These are phyloP conservation scores for Durusdinium trenchii DNA, from an alignment of 73 alveolate genomes.

Conservation along the genomic window DNA sequence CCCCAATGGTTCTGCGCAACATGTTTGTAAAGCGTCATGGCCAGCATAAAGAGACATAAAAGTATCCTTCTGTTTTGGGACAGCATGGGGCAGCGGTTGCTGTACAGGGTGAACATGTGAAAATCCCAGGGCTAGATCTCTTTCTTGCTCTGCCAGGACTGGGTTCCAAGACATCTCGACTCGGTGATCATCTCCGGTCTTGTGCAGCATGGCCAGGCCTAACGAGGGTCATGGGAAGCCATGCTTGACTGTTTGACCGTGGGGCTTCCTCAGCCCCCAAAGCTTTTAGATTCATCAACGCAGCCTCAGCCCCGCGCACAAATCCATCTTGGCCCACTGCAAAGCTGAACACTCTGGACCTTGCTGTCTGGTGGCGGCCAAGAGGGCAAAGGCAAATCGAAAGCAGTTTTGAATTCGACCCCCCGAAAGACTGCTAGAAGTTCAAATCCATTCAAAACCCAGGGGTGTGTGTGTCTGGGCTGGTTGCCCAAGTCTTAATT, in stretches of 20 bases:
- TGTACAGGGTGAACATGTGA: too few relatives aligned
- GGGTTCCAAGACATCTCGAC: neutral
- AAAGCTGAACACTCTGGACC: slow-evolving; percentile 47
- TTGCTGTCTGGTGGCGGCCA: neutral
- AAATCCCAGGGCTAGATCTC: too few relatives aligned
- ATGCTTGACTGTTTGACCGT: neutral
- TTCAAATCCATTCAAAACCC: too few relatives aligned
- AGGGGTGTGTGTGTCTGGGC: too few relatives aligned
- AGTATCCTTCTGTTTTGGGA: too few relatives aligned
- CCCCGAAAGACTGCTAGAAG: neutral
- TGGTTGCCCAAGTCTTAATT: too few relatives aligned
- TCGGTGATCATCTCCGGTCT: neutral
- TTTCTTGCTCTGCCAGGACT: too few relatives aligned
- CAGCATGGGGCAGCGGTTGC: too few relatives aligned
- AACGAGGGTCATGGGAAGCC: neutral
- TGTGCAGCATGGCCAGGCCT: slow-evolving; percentile 59
- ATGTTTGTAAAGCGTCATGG: too few relatives aligned
- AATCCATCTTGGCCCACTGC: slow-evolving; percentile 94
- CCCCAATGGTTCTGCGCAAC: too few relatives aligned
- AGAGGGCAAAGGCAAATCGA: neutral
- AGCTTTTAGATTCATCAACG: neutral
- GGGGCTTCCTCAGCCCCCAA: neutral
- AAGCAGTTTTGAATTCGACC: neutral
- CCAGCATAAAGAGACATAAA: too few relatives aligned
- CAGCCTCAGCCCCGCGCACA: neutral